Base-by-base conservation (phyloP, 208 protist genomes). In the Tetramitus jugosus region DNA sequence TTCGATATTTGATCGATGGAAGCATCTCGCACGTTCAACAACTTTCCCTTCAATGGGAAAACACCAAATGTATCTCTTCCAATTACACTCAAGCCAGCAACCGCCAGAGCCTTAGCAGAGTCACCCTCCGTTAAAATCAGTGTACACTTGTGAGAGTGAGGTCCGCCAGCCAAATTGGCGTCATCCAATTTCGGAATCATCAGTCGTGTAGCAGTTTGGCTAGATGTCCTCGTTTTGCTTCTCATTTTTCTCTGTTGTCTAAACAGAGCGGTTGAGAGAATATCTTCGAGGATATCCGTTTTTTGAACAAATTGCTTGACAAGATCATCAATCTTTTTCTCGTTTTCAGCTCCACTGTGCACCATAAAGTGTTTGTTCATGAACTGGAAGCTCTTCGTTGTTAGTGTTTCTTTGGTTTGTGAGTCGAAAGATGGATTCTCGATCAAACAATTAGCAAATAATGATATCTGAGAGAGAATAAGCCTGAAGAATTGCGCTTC, bases 351-450 rank as follows among this genome's bases (percentile, higher is more conserved):
- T n/a, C n/a, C n/a, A n/a, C n/a, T n/a, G n/a, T n/a, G n/a, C n/a
- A n/a, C n/a, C n/a, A n/a, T n/a, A n/a, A n/a, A n/a, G n/a, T n/a
- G n/a, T n/a, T n/a, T n/a, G n/a, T n/a, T n/a, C n/a, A n/a, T n/a
- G n/a, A n/a, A n/a, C n/a, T n/a, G n/a, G n/a, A n/a, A n/a, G n/a
- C n/a, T 84, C 43, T 87, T 82, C 23, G 87, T 86, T 0, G 90
- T 97, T 67, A 99, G 91, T 8, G 91, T 92, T 61, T 97, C 95
- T 86, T 99, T 99, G 65, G 95, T 99, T 88, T 99, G 98, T 49
- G 95, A 98, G 84, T 99, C 97, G 86, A 99, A 99, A 71, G 96
- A 91, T 31, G 99, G 98, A 82, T 99, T 99, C 29, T 95, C 91
- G 81, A 99, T 96, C 26, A 99, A 85, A 39, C 91, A 92, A 81